Percentiles rank a stretch among this genome's conserved stretches.
phyloP scores from a whole-genome alignment of 495 filamentous ascomycete species.

The Neurospora sp. region DNA sequence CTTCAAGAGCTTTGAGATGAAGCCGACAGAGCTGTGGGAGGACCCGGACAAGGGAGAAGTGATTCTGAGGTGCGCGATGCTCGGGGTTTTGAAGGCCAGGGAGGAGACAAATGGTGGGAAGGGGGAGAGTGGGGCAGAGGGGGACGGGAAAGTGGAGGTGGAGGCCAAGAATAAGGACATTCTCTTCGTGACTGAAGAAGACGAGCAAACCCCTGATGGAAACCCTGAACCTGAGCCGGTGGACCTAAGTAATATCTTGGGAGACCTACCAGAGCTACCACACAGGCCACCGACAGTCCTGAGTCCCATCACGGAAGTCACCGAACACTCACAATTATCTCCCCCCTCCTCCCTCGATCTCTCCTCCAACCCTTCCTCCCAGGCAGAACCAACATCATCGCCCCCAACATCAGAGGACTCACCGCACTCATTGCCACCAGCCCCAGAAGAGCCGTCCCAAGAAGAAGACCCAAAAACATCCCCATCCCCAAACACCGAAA shows the following conservation, averaged over 20 bases:
- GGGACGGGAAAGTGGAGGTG: not conserved
- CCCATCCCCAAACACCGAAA: not conserved
- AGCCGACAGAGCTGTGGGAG: slow-evolving; percentile 25
- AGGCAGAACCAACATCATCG: not conserved
- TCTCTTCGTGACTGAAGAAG: not conserved
- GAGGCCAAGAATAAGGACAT: not conserved
- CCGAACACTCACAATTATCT: not conserved
- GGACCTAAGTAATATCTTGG: not conserved
- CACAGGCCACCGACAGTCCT: not conserved
- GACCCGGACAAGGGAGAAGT: slow-evolving; percentile 19
- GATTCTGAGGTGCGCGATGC: slow-evolving; percentile 27
- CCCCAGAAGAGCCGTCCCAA: not conserved
- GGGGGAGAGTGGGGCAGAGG: not conserved
- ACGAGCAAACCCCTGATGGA: not conserved
- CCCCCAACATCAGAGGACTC: not conserved
- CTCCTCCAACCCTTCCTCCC: not conserved
- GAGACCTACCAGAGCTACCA: not conserved
- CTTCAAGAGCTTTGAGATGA: slow-evolving; percentile 29
- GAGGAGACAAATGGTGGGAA: not conserved
- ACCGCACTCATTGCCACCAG: not conserved
- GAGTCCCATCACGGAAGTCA: not conserved
- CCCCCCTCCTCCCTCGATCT: not conserved
- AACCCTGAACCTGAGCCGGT: not conserved
- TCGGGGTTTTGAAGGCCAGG: slow-evolving; percentile 15
- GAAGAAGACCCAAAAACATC: not conserved